Evolutionary conservation across 306 rosid genomes (phyloP), one percentile per base, ranked within the genome.

Genomic region (Ormosia emarginata): DNA sequence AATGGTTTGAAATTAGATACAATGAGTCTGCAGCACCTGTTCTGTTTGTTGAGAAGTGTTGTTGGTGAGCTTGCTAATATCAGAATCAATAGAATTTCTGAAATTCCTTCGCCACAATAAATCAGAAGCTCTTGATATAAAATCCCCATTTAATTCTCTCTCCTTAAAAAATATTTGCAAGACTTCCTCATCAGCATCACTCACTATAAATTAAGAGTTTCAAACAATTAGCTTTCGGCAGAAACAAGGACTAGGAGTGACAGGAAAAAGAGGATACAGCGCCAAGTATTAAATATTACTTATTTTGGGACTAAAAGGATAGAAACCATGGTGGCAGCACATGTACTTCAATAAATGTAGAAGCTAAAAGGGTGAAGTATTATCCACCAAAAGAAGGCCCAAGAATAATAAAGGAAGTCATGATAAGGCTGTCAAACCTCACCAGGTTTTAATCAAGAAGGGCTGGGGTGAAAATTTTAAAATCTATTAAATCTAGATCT

Each of bases 61-160:
- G 52, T 81, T 78, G 4, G 74, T 58, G 74, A 77, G 74, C 41
- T 66, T 12, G 8, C 69, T 87, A 64, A 44, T 74, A 36, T 80
- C 87, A 71, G 83, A 67, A 57, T 78, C 87, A 47, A 79, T 82
- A 58, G 86, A 65, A 59, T 81, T 85, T 53, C 55, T 44, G 72
- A 78, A 77, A 70, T 87, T 86, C 73, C 83, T 86, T 84, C 17
- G 88, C 98, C 98, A 95, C 64, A 93, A 81, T 86, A 95, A 82
- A 87, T 95, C 98, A 67, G 91, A 83, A 89, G 88, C 85, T 85
- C 85, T 91, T 50, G 98, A 89, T 62, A 95, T 78, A 80, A 95
- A 87, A 87, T 95, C 98, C 7, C 95, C 93, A 14, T 79, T 91
- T 62, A 84, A 72, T 75, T 91, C 88, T 81, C 98, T 90, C 71